These are phyloP conservation scores for Earliella scabrosa DNA, from an alignment of 1,284 basidiomycete genomes.

Conservation along the genomic window DNA sequence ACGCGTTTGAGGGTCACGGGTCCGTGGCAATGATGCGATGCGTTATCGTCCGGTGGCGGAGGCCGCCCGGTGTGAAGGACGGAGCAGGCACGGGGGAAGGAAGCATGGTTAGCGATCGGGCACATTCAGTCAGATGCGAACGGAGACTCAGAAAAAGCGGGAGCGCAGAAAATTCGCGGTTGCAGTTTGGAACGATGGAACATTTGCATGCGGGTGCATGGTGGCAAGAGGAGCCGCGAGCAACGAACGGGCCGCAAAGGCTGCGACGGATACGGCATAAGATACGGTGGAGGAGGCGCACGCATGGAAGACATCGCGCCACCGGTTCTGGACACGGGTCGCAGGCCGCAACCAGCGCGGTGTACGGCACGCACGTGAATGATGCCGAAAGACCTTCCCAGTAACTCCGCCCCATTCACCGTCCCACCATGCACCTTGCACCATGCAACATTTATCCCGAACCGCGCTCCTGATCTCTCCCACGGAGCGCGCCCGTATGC, in stretches of 20 bases:
- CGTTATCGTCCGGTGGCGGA: not conserved
- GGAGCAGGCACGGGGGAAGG: not conserved
- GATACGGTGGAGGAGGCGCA: not conserved
- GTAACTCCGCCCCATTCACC: not conserved
- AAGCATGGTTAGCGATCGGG: conserved; percentile 20
- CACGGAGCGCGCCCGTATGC: conserved; percentile 1
- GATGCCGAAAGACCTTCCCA: not conserved
- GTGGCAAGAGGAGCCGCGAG: not conserved
- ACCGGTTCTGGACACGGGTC: conserved; percentile 4
- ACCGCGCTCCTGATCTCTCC: not conserved
- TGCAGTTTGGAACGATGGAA: not conserved
- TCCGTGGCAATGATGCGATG: not conserved
- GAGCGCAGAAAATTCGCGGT: not conserved
- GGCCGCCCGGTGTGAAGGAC: not conserved
- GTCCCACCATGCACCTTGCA: too few species aligned
- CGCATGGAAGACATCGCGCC: conserved; percentile 8
- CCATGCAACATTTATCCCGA: not conserved
- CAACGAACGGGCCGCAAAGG: not conserved
- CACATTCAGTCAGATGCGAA: conserved; percentile 26
- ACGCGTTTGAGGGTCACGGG: conserved; percentile 16
- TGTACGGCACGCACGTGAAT: conserved; percentile 5
- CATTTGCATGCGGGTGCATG: not conserved
- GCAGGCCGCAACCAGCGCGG: conserved; percentile 1
- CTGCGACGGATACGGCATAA: not conserved
- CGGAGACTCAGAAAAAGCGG: not conserved